Conservation (phyloP, 2,329 filamentous ascomycete genomes). For the Botrytis aclada region DNA sequence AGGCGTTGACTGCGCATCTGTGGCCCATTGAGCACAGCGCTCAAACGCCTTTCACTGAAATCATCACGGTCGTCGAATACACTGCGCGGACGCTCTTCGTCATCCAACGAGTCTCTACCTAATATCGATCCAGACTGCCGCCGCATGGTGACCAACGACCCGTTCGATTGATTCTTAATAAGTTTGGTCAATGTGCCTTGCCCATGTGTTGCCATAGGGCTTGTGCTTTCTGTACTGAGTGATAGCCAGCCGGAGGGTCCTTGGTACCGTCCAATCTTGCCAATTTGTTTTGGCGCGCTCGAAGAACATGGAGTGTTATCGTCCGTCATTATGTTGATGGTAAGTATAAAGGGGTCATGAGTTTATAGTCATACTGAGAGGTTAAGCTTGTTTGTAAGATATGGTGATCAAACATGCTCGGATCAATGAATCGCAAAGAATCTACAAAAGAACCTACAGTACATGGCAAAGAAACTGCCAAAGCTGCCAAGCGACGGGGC, state of each 20-base stretch:
- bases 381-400: background rate
- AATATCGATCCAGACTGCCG: conserved; percentile 24
- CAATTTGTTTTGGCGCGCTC: conserved; percentile 12
- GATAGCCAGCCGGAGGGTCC: conserved; percentile 32
- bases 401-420: background rate
- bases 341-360: background rate
- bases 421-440: background rate
- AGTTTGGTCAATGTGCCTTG: conserved; percentile 33
- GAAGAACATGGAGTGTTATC: background rate
- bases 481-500: conserved; percentile 6
- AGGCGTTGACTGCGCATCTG: conserved; percentile 80
- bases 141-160: conserved; percentile 29
- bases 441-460: background rate
- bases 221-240: conserved; percentile 32
- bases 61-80: conserved; percentile 28
- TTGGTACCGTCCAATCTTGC: background rate
- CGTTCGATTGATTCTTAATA: conserved; percentile 34
- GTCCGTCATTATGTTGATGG: conserved; percentile 9
- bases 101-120: conserved; percentile 28
- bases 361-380: background rate
- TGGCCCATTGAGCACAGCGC: conserved; percentile 59
- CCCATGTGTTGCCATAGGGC: conserved; percentile 36
- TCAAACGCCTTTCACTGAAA: conserved; percentile 56
- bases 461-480: background rate
- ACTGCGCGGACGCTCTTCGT: conserved; percentile 31